phyloP scores from a whole-genome alignment of 1,284 basidiomycete genomes.

The Leccinum huronense region DNA sequence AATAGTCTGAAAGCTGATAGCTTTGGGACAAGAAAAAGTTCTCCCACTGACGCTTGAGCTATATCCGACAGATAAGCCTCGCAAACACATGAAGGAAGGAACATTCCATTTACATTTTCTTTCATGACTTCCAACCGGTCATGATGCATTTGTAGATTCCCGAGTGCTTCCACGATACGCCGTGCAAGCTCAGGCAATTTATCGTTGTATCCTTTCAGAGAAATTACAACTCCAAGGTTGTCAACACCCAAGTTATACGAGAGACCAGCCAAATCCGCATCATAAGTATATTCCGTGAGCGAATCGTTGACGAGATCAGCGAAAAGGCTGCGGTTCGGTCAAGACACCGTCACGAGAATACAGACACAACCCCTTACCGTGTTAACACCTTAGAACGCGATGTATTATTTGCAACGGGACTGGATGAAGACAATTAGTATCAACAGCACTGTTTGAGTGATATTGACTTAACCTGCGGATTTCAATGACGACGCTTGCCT shows the following conservation, averaged over 20 bases:
- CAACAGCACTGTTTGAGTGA: neutral
- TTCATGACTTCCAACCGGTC: constrained; percentile 82
- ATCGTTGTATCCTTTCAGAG: constrained; percentile 90
- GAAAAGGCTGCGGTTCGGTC: constrained; percentile 58
- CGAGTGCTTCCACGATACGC: constrained; percentile 75
- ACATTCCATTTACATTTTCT: constrained; percentile 64
- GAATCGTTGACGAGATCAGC: constrained; percentile 87
- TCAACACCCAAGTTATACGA: constrained; percentile 72
- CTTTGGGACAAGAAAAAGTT: constrained; percentile 90
- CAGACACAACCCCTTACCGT: constrained; percentile 41
- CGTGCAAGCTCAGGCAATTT: constrained; percentile 81
- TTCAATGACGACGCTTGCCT: constrained; percentile 72
- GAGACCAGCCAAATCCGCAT: constrained; percentile 90
- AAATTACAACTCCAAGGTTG: constrained; percentile 68
- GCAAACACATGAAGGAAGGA: constrained; percentile 1
- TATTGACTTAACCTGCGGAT: constrained; percentile 56
- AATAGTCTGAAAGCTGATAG: constrained; percentile 81
- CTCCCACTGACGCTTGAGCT: constrained; percentile 74
- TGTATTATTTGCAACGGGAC: constrained; percentile 54
- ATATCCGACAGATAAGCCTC: constrained; percentile 13
- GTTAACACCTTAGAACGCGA: constrained; percentile 61
- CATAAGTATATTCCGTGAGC: constrained; percentile 89
- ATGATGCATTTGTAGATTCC: constrained; percentile 64
- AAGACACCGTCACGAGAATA: constrained; percentile 5
- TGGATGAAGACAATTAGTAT: constrained; percentile 31